A percentile compares a stretch with the other conserved stretches of the same genome.
phyloP scores from a whole-genome alignment of 2,329 filamentous ascomycete genomes.

The Venturiaceae sp. region DNA sequence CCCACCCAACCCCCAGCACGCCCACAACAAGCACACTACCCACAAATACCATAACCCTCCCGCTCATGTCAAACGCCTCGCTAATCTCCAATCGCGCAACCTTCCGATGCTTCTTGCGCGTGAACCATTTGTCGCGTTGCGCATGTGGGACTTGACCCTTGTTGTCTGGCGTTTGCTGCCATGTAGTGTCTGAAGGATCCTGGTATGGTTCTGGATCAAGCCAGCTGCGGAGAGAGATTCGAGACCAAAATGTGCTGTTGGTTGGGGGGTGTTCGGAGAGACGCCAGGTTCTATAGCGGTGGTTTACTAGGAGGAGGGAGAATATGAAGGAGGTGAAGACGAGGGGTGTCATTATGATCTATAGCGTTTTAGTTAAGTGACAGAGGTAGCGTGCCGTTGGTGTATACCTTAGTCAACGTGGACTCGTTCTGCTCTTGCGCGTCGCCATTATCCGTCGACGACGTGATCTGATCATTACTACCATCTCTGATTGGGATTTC shows the following conservation, averaged over 20 bases:
- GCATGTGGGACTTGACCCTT: slow-evolving; percentile 12
- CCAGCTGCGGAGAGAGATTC: slow-evolving; percentile 22
- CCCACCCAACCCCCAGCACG: not conserved
- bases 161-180: slow-evolving; percentile 13
- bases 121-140: slow-evolving; percentile 21
- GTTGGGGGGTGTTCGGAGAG: slow-evolving; percentile 19
- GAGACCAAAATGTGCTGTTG: slow-evolving; percentile 24
- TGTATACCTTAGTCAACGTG: not conserved
- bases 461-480: not conserved
- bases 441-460: not conserved
- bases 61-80: slow-evolving; percentile 53
- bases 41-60: slow-evolving; percentile 43
- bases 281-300: slow-evolving; percentile 42
- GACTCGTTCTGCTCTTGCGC: not conserved
- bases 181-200: slow-evolving; percentile 20
- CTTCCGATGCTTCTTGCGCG: slow-evolving; percentile 38
- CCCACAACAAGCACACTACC: slow-evolving; percentile 22
- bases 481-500: not conserved
- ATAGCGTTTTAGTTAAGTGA: slow-evolving; percentile 1
- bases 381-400: not conserved
- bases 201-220: slow-evolving; percentile 35
- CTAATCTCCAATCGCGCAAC: slow-evolving; percentile 52
- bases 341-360: slow-evolving; percentile 50
- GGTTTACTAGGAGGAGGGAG: slow-evolving; percentile 55
- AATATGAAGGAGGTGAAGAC: slow-evolving; percentile 55